Conservation (phyloP, 2,329 filamentous ascomycete species). For the Dactylellina leptospora region DNA sequence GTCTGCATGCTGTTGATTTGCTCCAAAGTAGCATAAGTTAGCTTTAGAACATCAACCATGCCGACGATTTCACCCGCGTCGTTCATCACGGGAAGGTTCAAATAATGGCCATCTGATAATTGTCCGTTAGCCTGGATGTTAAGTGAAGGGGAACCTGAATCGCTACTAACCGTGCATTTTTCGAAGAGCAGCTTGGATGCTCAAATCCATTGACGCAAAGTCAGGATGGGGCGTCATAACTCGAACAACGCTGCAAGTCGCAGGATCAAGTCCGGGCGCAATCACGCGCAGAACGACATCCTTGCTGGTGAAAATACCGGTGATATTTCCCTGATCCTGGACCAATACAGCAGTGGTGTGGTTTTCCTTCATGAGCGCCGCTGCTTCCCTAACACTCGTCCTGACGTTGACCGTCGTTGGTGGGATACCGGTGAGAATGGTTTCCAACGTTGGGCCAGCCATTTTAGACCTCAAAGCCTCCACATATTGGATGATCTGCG, state of each 20-base stretch:
- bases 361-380: conserved; percentile 96
- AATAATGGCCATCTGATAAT: conserved; percentile 87
- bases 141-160: background rate
- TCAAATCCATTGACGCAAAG: conserved; percentile 99
- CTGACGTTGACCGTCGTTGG: conserved; percentile 94
- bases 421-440: conserved; percentile 87
- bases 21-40: conserved; percentile 97
- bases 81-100: conserved; percentile 98
- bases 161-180: conserved; percentile 91
- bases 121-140: conserved; percentile 3
- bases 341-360: conserved; percentile 96
- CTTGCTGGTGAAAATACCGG: conserved; percentile 99
- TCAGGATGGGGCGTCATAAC: conserved; percentile 99
- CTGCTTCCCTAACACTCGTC: conserved; percentile 95
- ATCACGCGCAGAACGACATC: conserved; percentile 98
- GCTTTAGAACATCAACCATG: conserved; percentile 98
- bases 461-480: conserved; percentile 95
- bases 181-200: conserved; percentile 92
- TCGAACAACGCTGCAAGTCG: conserved; percentile 94
- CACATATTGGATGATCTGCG: conserved; percentile 99
- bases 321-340: conserved; percentile 95
- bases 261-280: conserved; percentile 90
- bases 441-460: conserved; percentile 96
- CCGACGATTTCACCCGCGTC: conserved; percentile 95
- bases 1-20: conserved; percentile 96